Evolutionary conservation across 2,329 filamentous ascomycete genomes (phyloP), one percentile per base, ranked within the genome.

Genomic region (Talaromyces sp.): DNA sequence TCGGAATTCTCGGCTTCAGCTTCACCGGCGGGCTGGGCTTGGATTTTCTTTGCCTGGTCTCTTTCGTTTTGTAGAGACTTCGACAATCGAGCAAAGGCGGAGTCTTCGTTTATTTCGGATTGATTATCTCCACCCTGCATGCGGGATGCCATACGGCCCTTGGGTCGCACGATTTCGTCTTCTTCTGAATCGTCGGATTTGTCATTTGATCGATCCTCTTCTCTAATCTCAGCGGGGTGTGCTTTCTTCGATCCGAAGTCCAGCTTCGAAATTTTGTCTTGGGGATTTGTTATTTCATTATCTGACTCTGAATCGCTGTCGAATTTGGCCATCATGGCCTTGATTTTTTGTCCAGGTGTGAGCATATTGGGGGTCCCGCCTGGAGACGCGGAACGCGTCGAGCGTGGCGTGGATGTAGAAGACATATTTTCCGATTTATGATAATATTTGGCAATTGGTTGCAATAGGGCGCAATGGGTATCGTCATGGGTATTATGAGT

Each of bases 121-220:
- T 27, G 17, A 11, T 35, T 27, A 2, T 16, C 9, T 27, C 61
- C 54, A 22, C 66, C 80, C 56, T 82, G 80, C 80, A 91, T 85
- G 47, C 84, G 79, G 14, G 86, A 80, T 11, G 86, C 86, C 60
- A 90, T 77, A 47, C 82, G 81, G 20, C 87, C 86, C 49, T 81
- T 80, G 0, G 87, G 87, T 40, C 80, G 70, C 43, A 81, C 74
- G 27, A 72, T 76, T 30, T 80, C 76, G 17, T 66, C 64, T n/a
- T 67, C 65, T 14, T 64, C 64, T 0, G 61, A 59, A 22, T 66
- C 68, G 16, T 57, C 50, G 7, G 55, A 54, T 4, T 45, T 41
- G 29, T 58, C 49, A 20, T 50, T 47, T 4, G 19, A 17, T 24
- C 47, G 46, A 43, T 33, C 44, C 20, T 24, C 14, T 44, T 52